Evolutionary conservation across 768 basidiomycete genomes (phyloP).

Genomic region (Cyathus striatus): DNA sequence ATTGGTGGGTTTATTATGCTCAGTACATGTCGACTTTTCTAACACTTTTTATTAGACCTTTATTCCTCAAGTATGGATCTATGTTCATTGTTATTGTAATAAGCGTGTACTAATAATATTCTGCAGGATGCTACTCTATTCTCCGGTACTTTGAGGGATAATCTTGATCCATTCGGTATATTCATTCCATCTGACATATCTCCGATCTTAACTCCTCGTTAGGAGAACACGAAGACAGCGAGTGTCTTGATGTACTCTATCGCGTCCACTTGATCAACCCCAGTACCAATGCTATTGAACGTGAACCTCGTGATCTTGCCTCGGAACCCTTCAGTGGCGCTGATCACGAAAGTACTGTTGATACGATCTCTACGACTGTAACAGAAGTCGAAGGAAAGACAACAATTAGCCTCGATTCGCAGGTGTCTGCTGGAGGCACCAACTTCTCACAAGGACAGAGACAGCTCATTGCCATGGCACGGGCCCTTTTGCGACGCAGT

Average conservation of each 20-base stretch:
- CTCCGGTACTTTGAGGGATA: slow-evolving; percentile 74
- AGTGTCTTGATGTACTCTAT: slow-evolving; percentile 74
- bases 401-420: slow-evolving; percentile 63
- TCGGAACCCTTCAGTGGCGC: slow-evolving; percentile 39
- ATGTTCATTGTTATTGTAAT: slow-evolving; percentile 16
- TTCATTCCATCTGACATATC: not conserved
- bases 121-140: slow-evolving; percentile 66
- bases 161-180: slow-evolving; percentile 68
- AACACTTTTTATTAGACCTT: slow-evolving; percentile 49
- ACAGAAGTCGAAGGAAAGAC: slow-evolving; percentile 57
- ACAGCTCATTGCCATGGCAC: slow-evolving; percentile 83
- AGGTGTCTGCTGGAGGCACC: slow-evolving; percentile 79
- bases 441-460: slow-evolving; percentile 94
- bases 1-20: slow-evolving; percentile 32
- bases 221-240: slow-evolving; percentile 76
- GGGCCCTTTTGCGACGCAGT: slow-evolving; percentile 68
- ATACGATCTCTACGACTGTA: slow-evolving; percentile 41
- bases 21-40: slow-evolving; percentile 4
- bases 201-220: slow-evolving; percentile 1
- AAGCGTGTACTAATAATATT: slow-evolving; percentile 69
- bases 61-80: slow-evolving; percentile 58
- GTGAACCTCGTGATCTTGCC: slow-evolving; percentile 44
- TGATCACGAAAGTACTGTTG: slow-evolving; percentile 43
- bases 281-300: slow-evolving; percentile 36
- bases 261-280: slow-evolving; percentile 75